phyloP scores from a whole-genome alignment of 495 filamentous ascomycete genomes.

The Venustampulla echinocandica region DNA sequence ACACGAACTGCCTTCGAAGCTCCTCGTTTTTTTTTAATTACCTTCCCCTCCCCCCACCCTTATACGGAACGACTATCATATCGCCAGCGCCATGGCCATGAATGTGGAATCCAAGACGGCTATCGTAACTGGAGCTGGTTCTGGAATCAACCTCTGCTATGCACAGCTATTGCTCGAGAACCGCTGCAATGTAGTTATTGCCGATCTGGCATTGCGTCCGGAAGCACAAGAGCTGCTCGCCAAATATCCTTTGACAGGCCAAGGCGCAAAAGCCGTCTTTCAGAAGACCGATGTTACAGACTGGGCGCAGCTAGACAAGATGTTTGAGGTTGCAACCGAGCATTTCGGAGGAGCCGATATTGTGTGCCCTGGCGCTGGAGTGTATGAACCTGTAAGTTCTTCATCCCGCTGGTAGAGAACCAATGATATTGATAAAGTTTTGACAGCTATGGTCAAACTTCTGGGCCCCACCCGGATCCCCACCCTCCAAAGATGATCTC shows the following conservation, averaged over 20 bases:
- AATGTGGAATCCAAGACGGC: constrained; percentile 40
- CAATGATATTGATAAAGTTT: neutral
- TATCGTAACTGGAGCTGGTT: constrained; percentile 68
- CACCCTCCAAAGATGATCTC: constrained; percentile 38
- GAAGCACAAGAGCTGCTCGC: constrained; percentile 49
- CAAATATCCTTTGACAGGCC: constrained; percentile 26
- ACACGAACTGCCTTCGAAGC: too few relatives aligned
- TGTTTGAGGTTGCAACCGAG: constrained; percentile 48
- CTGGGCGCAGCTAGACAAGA: constrained; percentile 49
- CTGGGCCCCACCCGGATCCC: constrained; percentile 15
- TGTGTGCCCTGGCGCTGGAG: constrained; percentile 59
- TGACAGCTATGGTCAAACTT: constrained; percentile 20
- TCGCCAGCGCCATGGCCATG: too few relatives aligned
- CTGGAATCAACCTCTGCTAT: constrained; percentile 63
- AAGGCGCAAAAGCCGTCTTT: constrained; percentile 44
- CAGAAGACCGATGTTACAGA: constrained; percentile 54
- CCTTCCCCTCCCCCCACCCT: too few relatives aligned
- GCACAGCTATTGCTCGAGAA: constrained; percentile 48
- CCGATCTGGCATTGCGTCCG: constrained; percentile 52
- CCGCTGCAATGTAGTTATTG: constrained; percentile 58
- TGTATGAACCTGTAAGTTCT: constrained; percentile 44
- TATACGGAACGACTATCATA: too few relatives aligned
- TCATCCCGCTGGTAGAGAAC: constrained; percentile 7
- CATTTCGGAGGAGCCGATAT: constrained; percentile 56
- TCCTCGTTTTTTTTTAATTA: too few relatives aligned